phyloP scores from a whole-genome alignment of 306 rosid species.

The Vachellia pachyceras region DNA sequence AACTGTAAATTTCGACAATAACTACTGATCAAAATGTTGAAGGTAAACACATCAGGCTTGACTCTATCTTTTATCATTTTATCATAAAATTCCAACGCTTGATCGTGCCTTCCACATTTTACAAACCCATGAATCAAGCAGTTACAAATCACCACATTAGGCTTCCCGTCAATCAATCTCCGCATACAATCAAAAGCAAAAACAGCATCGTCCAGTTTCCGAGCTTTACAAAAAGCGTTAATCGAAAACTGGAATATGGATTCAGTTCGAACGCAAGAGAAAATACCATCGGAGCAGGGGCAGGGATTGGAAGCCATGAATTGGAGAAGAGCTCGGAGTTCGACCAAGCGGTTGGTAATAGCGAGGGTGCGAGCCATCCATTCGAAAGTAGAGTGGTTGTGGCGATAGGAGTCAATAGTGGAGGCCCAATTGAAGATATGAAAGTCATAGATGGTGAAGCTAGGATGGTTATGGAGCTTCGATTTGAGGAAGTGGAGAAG shows the following conservation, averaged over 20 bases:
- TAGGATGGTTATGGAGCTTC: conserved; percentile 82
- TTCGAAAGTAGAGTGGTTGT: conserved; percentile 69
- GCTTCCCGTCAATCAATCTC: conserved; percentile 73
- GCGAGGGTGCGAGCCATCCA: conserved; percentile 86
- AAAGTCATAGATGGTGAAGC: conserved; percentile 74
- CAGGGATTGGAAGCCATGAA: conserved; percentile 69
- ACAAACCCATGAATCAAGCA: conserved; percentile 80
- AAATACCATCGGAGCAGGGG: conserved; percentile 76
- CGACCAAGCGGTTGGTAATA: conserved; percentile 56
- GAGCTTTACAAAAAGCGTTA: conserved; percentile 60
- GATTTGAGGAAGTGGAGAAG: conserved; percentile 80
- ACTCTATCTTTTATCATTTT: conserved; percentile 58
- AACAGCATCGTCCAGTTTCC: conserved; percentile 61
- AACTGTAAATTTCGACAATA: conserved; percentile 70
- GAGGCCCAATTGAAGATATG: conserved; percentile 89
- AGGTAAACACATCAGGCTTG: conserved; percentile 76
- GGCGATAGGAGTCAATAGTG: conserved; percentile 78
- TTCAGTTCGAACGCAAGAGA: conserved; percentile 74
- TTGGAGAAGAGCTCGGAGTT: conserved; percentile 61
- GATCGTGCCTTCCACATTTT: conserved; percentile 53
- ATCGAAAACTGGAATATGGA: conserved; percentile 64
- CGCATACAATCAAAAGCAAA: conserved; percentile 62
- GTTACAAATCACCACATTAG: conserved; percentile 60
- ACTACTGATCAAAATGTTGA: conserved; percentile 82
- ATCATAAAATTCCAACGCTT: conserved; percentile 63